phyloP scores from a whole-genome alignment of 805 yeast species.

The Candida lessepsii region DNA sequence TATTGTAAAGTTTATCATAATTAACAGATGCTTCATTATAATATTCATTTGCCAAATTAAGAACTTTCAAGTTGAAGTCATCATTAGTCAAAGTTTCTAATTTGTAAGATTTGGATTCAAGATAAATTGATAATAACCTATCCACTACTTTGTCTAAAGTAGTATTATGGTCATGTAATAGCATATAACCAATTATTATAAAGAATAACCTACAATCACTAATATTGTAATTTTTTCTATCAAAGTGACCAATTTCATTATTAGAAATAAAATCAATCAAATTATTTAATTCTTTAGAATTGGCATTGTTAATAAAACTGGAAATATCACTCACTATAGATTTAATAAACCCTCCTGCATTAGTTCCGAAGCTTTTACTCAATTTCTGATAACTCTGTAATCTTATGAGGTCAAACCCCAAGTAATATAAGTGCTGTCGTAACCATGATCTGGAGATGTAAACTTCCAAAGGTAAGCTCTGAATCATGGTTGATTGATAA shows the following conservation, averaged over 20 bases:
- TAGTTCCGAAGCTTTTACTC: conserved; percentile 23
- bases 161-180: conserved; percentile 16
- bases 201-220: conserved; percentile 14
- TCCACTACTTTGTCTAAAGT: conserved; percentile 27
- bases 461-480: conserved; percentile 9
- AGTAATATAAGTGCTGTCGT: conserved; percentile 30
- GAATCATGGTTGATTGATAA: background rate
- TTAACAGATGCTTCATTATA: conserved; percentile 24
- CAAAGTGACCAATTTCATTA: conserved; percentile 9
- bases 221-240: conserved; percentile 9
- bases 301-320: conserved; percentile 25
- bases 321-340: conserved; percentile 32
- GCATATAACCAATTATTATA: conserved; percentile 18
- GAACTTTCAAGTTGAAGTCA: conserved; percentile 8
- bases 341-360: conserved; percentile 35
- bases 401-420: conserved; percentile 35
- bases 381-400: conserved; percentile 34
- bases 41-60: conserved; percentile 22
- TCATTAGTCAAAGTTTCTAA: conserved; percentile 12
- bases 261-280: conserved; percentile 13
- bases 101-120: conserved; percentile 18
- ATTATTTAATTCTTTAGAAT: conserved; percentile 19
- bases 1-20: conserved; percentile 22
- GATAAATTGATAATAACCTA: conserved; percentile 30
- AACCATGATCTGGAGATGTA: conserved; percentile 24